A percentile compares a stretch with the other conserved stretches of the same genome.
Evolutionary conservation across 352 stramenopile species (phyloP).

Genomic region (Peronospora farinosa): DNA sequence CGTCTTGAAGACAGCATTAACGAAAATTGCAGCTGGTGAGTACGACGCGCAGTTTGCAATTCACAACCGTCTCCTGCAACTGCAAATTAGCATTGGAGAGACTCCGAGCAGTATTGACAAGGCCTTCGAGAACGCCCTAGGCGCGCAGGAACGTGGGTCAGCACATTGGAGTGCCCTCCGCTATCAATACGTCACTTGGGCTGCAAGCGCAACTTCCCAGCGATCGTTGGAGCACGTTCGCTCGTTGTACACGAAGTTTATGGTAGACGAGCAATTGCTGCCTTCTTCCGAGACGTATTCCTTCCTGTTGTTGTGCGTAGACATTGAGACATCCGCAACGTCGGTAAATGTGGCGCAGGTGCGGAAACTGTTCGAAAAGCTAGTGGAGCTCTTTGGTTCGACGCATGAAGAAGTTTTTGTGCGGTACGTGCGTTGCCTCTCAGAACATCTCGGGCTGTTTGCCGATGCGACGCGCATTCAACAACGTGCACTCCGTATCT

Average conservation of each 20-base stretch:
- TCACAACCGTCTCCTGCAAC: constrained; percentile 46
- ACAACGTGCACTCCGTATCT: constrained; percentile 58
- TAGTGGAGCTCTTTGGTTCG: constrained; percentile 70
- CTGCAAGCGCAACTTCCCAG: constrained; percentile 19
- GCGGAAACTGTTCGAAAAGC: constrained; percentile 71
- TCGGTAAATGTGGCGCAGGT: constrained; percentile 38
- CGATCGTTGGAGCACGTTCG: constrained; percentile 38
- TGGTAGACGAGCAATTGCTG: constrained; percentile 60
- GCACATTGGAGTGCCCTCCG: constrained; percentile 49
- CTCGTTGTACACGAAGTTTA: constrained; percentile 58
- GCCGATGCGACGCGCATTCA: constrained; percentile 63
- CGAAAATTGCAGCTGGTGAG: constrained; percentile 36
- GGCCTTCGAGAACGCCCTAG: constrained; percentile 51
- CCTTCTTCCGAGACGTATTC: constrained; percentile 48
- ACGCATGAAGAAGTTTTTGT: constrained; percentile 61
- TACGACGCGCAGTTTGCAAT: constrained; percentile 43
- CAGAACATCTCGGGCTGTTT: constrained; percentile 37
- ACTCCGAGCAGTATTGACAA: constrained; percentile 28
- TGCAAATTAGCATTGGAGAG: constrained; percentile 35
- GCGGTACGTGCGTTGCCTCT: constrained; percentile 49
- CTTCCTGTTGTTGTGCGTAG: constrained; percentile 65
- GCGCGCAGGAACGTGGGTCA: constrained; percentile 39
- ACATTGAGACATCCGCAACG: constrained; percentile 52
- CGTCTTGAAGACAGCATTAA: constrained; percentile 46
- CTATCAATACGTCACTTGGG: constrained; percentile 63